Evolutionary conservation across 345 rosid genomes (phyloP).

Genomic region (Aquilaria sinensis): DNA sequence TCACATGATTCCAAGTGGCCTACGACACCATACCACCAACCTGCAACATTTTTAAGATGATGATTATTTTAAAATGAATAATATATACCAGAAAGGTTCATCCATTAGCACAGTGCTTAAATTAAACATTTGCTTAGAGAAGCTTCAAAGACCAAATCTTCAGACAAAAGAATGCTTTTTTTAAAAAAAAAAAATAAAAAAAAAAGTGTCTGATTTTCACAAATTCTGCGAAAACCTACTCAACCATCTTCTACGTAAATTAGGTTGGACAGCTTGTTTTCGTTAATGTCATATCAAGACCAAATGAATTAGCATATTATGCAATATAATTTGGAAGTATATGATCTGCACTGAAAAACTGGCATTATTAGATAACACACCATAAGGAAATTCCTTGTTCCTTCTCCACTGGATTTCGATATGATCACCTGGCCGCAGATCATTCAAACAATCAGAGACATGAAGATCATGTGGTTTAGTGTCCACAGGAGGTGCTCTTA

Average conservation of each 20-base stretch:
- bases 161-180: conserved; percentile 1
- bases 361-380: conserved; percentile 21
- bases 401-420: conserved; percentile 97
- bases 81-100: background rate
- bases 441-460: conserved; percentile 56
- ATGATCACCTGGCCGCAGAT: conserved; percentile 77
- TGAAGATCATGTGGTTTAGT: conserved; percentile 64
- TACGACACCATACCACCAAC: conserved; percentile 96
- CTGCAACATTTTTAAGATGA: conserved; percentile 28
- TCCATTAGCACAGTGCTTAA: background rate
- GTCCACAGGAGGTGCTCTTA: conserved; percentile 70
- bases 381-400: conserved; percentile 72
- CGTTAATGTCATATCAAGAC: too few relatives aligned
- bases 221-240: too few relatives aligned
- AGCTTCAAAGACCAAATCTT: background rate
- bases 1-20: conserved; percentile 88
- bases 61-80: conserved; percentile 1
- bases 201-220: too few relatives aligned
- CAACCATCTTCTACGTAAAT: too few relatives aligned
- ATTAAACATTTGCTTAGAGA: background rate
- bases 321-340: too few relatives aligned
- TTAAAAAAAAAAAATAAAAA: background rate
- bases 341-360: too few relatives aligned
- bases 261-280: too few relatives aligned
- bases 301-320: too few relatives aligned